Base-by-base conservation (phyloP, 192 early-diverging fungal species). In the Coemansia sp. region DNA sequence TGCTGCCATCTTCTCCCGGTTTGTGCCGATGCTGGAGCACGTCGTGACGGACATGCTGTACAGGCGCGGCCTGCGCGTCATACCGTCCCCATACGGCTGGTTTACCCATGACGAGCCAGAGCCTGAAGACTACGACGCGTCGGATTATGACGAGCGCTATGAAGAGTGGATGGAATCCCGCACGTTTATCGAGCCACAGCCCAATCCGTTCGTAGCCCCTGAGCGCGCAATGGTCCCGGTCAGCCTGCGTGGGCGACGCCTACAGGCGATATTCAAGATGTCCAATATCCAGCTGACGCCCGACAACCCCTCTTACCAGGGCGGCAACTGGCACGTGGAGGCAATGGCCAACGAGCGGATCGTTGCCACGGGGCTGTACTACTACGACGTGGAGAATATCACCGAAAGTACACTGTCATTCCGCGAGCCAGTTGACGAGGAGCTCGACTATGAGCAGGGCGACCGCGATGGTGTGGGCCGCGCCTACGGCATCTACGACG, bases 251-350 rank as follows among this genome's bases (percentile, higher is more conserved):
- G 77, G 63, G 31, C 38, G 56, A 2, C 47, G 38, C 13, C 42
- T 82, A 20, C 80, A 84, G 44, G 82, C 82, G 11, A 87, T 90
- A 17, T 71, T 84, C 54, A 87, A 88, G 60, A 69, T 86, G 57
- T 80, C 84, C 36, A 82, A 73, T 58, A 84, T 86, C 38, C 51
- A 72, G 18, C 47, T 90, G 37, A 78, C 80, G 1, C 84, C 83
- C n/a, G 82, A 82, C 31, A 78, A 79, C 12, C 77, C 84, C 0
- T 45, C 30, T 3, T 83, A 78, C 43, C 43, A 60, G 7, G 82
- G 82, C 22, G 56, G 52, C 18, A 52, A 42, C 9, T 90, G 86
- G 88, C 84, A 90, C 35, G 64, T 86, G 3, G 85, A 88, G 40
- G 88, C 79, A 5, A 85, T 82, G 74, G 60, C 64, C 7, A 77